Evolutionary conservation across 495 filamentous ascomycete species (phyloP).

Genomic region (Jackrogersella multiformis): DNA sequence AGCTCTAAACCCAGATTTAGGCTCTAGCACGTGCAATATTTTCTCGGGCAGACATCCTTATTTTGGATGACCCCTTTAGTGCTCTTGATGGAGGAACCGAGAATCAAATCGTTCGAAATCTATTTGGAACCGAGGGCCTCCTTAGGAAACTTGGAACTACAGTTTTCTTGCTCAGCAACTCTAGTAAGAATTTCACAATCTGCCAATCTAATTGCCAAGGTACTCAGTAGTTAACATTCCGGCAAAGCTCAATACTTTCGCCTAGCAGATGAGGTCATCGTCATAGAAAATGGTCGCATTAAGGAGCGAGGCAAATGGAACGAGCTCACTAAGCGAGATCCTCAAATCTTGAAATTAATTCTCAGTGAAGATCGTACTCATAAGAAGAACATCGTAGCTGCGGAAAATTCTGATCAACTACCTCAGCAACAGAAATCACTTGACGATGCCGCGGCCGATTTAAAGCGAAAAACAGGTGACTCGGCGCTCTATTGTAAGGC

Average conservation of each 20-base stretch:
- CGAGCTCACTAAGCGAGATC: slow-evolving; percentile 33
- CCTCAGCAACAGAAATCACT: slow-evolving; percentile 7
- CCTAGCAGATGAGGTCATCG: slow-evolving; percentile 60
- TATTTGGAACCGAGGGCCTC: slow-evolving; percentile 46
- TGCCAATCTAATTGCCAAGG: not conserved
- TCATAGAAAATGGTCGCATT: slow-evolving; percentile 56
- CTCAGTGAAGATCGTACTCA: slow-evolving; percentile 6
- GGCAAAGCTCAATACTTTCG: slow-evolving; percentile 41
- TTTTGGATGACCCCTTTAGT: slow-evolving; percentile 51
- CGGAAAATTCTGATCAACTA: not conserved
- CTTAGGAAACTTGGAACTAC: slow-evolving; percentile 42
- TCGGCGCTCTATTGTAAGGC: slow-evolving; percentile 60
- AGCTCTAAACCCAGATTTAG: slow-evolving; percentile 28
- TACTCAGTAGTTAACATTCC: not conserved
- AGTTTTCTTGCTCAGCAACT: slow-evolving; percentile 46
- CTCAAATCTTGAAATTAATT: slow-evolving; percentile 39
- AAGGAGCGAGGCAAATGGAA: slow-evolving; percentile 61
- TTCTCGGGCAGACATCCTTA: slow-evolving; percentile 38
- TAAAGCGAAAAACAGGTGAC: slow-evolving; percentile 58
- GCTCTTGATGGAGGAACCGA: slow-evolving; percentile 50
- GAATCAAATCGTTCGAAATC: slow-evolving; percentile 39
- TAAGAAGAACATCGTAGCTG: not conserved
- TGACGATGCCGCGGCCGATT: slow-evolving; percentile 35
- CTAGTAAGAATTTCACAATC: slow-evolving; percentile 36
- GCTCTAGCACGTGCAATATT: slow-evolving; percentile 54